Base-by-base conservation (phyloP, 177 flowering plant genomes). In the Vitis hybrid region DNA sequence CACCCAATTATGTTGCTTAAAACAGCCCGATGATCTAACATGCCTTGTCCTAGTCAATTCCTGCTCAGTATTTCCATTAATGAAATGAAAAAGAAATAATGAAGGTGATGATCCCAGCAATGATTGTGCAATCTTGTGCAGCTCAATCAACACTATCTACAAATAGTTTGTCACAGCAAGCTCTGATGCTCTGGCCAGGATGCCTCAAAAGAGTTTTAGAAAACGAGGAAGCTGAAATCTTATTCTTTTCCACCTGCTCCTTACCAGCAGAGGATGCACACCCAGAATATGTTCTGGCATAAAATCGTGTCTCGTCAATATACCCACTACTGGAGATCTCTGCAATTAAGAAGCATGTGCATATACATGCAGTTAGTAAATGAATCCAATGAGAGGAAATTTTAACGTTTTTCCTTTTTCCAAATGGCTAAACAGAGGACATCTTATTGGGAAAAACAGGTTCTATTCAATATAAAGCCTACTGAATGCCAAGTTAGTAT, bases 231-330 rank as follows among this genome's bases (percentile, higher is more conserved):
- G 22, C 67, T 71, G 74, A 18, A 95, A 66, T 20, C 94, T 79
- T 62, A 89, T 67, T 67, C 89, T 85, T 75, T 88, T 90, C 93
- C 92, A 92, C 76, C 81, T 87, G 84, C 87, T 85, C 58, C 60
- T 72, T 22, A 55, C 62, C 75, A 92, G 80, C 53, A 33, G 56
- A 12, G 98, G 97, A 70, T 95, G 84, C 85, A 91, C 74, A 18
- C 82, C 78, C 64, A 95, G 58, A 75, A 95, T 76, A 74, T 95
- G 95, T 64, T 91, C 97, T 2, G 98, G 87, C 97, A 91, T 91
- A 81, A 95, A 95, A 71, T 95, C 98, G 63, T 95, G 98, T 82
- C 98, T 82, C 0, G 98, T 95, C 81, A 95, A 74, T 73, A 95
- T 83, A 12, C 98, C 98, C 74, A 89, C 92, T n/a, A 92, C 92